A percentile compares a stretch with the other conserved stretches of the same genome.
Conservation (phyloP, 768 basidiomycete genomes). For the Macrolepiota albuminosa region DNA sequence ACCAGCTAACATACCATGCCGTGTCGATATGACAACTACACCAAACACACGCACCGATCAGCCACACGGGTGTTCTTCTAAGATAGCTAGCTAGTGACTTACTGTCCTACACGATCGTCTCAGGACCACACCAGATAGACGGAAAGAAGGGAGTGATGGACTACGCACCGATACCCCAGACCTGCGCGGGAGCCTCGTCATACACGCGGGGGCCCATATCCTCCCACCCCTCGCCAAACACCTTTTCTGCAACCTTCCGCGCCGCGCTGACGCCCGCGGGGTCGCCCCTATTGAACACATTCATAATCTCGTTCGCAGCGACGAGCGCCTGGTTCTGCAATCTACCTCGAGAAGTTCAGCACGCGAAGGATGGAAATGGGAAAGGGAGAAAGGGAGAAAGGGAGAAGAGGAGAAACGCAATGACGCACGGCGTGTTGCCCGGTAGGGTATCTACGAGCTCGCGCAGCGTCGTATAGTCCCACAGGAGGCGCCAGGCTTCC, state of each 20-base stretch:
- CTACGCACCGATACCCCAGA: constrained; percentile 76
- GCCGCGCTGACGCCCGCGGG: constrained; percentile 46
- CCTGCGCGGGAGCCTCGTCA: constrained; percentile 55
- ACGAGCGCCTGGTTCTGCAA: constrained; percentile 77
- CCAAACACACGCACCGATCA: not conserved
- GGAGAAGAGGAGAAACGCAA: not conserved
- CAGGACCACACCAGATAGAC: not conserved
- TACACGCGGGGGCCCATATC: constrained; percentile 68
- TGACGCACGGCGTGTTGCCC: constrained; percentile 57
- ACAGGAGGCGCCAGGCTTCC: constrained; percentile 76
- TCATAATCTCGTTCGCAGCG: constrained; percentile 87
- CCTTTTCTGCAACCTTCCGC: constrained; percentile 69
- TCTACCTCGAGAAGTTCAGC: constrained; percentile 14
- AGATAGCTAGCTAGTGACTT: constrained; percentile 8
- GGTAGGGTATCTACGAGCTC: constrained; percentile 72
- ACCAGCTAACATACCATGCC: constrained; percentile 48
- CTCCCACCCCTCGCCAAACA: constrained; percentile 88
- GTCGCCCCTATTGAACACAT: constrained; percentile 69
- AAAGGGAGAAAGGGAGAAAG: no score
- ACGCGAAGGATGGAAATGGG: no score
- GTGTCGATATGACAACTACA: constrained; percentile 77
- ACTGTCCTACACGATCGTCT: constrained; percentile 29
- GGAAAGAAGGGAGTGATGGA: not conserved
- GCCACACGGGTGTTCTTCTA: not conserved
- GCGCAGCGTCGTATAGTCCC: constrained; percentile 80